A percentile compares a stretch with the other conserved stretches of the same genome.
phyloP scores from a whole-genome alignment of 2,329 filamentous ascomycete species.

The Xylariomycetidae sp. region DNA sequence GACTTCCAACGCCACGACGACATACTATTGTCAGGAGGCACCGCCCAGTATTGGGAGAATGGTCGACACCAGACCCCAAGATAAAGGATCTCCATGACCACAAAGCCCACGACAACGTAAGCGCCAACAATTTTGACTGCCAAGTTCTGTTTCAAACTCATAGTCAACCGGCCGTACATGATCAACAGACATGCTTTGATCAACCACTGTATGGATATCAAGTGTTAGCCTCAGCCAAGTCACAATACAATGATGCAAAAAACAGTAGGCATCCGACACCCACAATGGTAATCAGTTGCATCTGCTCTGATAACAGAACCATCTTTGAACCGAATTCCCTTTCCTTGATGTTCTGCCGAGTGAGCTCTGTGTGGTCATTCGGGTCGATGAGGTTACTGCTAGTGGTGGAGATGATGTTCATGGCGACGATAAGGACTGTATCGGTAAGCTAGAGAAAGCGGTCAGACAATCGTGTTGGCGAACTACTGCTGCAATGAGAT shows the following conservation, averaged over 20 bases:
- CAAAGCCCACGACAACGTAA: slow-evolving; percentile 43
- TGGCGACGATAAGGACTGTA: slow-evolving; percentile 48
- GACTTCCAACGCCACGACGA: no score
- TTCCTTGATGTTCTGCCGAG: slow-evolving; percentile 35
- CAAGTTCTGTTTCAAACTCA: slow-evolving; percentile 41
- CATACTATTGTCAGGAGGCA: slow-evolving; percentile 46
- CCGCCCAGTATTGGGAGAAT: slow-evolving; percentile 53
- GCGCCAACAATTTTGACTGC: slow-evolving; percentile 43
- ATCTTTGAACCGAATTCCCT: slow-evolving; percentile 54
- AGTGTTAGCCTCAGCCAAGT: no score
- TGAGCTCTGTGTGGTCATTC: slow-evolving; percentile 38
- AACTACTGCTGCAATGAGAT: neutral
- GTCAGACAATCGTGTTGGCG: neutral
- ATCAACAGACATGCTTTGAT: slow-evolving; percentile 54
- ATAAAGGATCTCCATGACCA: slow-evolving; percentile 47
- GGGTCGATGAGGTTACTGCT: slow-evolving; percentile 56
- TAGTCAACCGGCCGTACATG: slow-evolving; percentile 52
- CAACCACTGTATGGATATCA: no score
- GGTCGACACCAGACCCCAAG: slow-evolving; percentile 51
- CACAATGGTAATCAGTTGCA: slow-evolving; percentile 57
- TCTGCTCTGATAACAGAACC: slow-evolving; percentile 57
- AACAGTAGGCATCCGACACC: no score
- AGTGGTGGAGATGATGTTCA: slow-evolving; percentile 52
- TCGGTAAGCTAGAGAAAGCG: slow-evolving; percentile 38
- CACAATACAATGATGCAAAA: no score